Conservation (phyloP, 305 asterid species). For the Solanum hybrid region DNA sequence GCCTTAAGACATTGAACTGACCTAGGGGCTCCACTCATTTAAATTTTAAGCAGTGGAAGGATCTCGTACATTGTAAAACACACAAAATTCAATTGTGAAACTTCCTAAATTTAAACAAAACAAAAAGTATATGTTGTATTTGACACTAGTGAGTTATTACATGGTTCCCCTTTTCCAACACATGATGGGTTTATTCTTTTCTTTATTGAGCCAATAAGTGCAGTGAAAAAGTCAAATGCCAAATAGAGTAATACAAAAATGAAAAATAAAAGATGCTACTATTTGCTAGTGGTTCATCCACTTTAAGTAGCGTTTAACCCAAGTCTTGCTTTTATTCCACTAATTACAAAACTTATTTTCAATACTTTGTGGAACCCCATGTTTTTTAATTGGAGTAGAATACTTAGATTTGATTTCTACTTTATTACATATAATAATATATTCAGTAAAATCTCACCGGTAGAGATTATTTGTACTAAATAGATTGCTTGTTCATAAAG, state of each 20-base stretch:
- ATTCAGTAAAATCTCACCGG: no score
- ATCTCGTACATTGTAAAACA: neutral
- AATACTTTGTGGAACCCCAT: neutral
- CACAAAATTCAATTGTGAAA: neutral
- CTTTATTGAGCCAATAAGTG: neutral
- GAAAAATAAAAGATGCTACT: neutral
- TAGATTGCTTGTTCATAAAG: neutral
- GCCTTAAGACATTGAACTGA: neutral
- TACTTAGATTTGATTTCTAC: neutral
- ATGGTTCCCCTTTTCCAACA: neutral
- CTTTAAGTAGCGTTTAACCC: slow-evolving; percentile 25
- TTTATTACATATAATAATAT: neutral
- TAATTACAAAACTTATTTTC: neutral
- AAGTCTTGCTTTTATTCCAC: slow-evolving; percentile 26
- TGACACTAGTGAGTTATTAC: neutral
- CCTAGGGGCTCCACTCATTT: neutral
- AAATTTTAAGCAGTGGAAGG: neutral
- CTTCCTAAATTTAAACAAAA: neutral
- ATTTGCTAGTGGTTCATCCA: slow-evolving; percentile 9
- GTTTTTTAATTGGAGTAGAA: neutral
- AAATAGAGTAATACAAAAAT: neutral
- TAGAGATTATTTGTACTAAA: neutral
- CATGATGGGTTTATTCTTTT: neutral
- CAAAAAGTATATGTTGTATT: neutral
- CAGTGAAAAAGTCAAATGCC: neutral